Percentiles rank a stretch among this genome's conserved stretches.
These are phyloP conservation scores for Globisporangium barbulae DNA, from an alignment of 352 stramenopile genomes.

Conservation along the genomic window DNA sequence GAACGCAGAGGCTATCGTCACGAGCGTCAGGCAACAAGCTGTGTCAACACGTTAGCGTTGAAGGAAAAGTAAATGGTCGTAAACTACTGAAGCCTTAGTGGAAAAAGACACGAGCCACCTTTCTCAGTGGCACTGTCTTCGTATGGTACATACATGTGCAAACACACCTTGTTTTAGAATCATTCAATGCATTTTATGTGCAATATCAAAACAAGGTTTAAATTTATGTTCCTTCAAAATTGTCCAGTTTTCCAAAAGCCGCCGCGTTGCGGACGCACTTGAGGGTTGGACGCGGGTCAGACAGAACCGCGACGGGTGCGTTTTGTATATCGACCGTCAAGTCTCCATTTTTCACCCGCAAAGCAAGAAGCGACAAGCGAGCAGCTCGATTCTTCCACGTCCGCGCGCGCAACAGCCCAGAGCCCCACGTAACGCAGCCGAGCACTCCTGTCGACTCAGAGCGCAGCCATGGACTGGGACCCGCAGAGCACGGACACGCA, in stretches of 20 bases:
- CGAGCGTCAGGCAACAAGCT: not conserved
- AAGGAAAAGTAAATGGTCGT: not conserved
- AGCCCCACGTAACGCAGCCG: not conserved
- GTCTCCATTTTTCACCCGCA: not conserved
- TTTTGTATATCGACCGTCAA: conserved; percentile 5
- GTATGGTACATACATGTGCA: not conserved
- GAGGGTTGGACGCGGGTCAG: not conserved
- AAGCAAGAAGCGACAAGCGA: not conserved
- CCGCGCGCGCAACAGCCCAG: not conserved
- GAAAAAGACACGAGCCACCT: conserved; percentile 13
- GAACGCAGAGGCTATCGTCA: not conserved
- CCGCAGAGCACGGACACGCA: conserved; percentile 40
- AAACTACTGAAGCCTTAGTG: conserved; percentile 7
- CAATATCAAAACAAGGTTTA: not conserved
- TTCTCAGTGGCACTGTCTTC: not conserved
- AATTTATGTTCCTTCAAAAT: not conserved
- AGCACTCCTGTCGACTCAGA: not conserved
- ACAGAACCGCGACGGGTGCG: not conserved
- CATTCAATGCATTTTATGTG: not conserved
- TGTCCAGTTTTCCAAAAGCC: not conserved
- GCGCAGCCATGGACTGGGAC: conserved; percentile 64
- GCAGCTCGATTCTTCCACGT: conserved; percentile 4
- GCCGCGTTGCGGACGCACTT: not conserved
- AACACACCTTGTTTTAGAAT: not conserved
- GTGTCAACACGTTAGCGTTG: not conserved